Base-by-base conservation (phyloP, 495 filamentous ascomycete species). In the Penicillium coprophilum region DNA sequence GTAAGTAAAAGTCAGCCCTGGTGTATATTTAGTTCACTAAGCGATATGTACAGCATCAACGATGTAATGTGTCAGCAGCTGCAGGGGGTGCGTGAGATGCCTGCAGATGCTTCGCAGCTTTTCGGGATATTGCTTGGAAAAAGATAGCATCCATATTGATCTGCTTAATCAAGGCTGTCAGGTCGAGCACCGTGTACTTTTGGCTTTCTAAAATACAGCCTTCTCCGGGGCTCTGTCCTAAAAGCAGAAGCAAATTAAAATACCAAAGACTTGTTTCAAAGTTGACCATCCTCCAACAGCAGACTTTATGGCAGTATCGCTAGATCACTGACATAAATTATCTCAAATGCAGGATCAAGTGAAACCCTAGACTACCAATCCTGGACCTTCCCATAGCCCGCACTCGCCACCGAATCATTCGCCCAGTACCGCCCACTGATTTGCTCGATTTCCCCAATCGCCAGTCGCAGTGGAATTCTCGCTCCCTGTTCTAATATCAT, bases 371-470 rank as follows among this genome's bases (percentile, higher is more conserved):
- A 34, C n/a, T 50, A 38, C 47, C 31, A 51, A 51, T 51, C 21
- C 49, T 38, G 32, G 6, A 51, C 20, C 32, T 38, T 38, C 13
- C 49, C 32, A 51, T 39, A 1, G 34, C 49, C 34, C 6, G 21
- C 13, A 51, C 49, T 40, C 4, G 49, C 49, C 34, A 51, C 49
- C 49, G 49, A 51, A 39, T 51, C 49, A 51, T 51, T 51, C 49
- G 49, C 49, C 49, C 49, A 51, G 49, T 51, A 51, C 32, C 31
- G 34, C 34, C 49, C 49, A 40, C 30, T 51, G 17, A 51, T 12
- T 1, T 40, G 21, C 5, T 17, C 49, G 20, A 51, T 51, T 4
- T 51, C 34, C 3, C 49, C 34, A 51, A 40, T 17, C 15, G 34
- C 49, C 34, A 38, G 30, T 24, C 31, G 49, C 34, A 51, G 7